Base-by-base conservation (phyloP, 2,329 filamentous ascomycete species). In the Sporothrix variecibatus region DNA sequence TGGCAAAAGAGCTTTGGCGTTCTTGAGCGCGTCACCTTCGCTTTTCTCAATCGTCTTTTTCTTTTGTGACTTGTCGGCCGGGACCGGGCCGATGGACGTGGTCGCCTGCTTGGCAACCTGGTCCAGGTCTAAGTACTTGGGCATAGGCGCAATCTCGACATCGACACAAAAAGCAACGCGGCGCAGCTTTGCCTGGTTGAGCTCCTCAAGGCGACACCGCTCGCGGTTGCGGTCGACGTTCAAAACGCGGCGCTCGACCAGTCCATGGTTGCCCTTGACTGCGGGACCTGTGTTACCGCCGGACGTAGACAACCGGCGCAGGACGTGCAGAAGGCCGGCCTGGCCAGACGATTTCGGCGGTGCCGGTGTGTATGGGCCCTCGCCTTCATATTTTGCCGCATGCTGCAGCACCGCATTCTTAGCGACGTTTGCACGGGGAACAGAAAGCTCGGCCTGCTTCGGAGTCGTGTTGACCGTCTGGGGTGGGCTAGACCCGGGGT, bases 111-210 rank as follows among this genome's bases (percentile, higher is more conserved):
- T 56, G 3, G 71, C 84, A 83, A n/a, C 53, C 7, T 43, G 82
- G 7, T 88, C 87, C 20, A 86, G 86, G 2, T 96, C 93, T 17
- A 85, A 83, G 78, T 97, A 96, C 78, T 90, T 91, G 31, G 95
- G 94, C 80, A 94, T 91, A 0, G 94, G 94, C 2, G 95, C 95
- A 79, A 99, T 97, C 82, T 99, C 96, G 4, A 99, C 95, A 80
- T 99, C 96, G 2, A 99, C 96, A 78, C 94, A 97, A 80, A 99
- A 99, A 0, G 95, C 93, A 0, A 99, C 96, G 72, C 94, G 90
- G 72, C 94, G 89, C 75, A 99, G 83, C 81, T 96, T 97, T 68
- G 90, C 89, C 79, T 92, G 90, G 77, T 94, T 91, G 65, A 99
- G 85, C 77, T 97, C 95, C 4, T 89, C 85, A 40, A 98, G 90